These are phyloP conservation scores for Xerocomus potaroensis DNA, from an alignment of 768 basidiomycete genomes.

Conservation along the genomic window DNA sequence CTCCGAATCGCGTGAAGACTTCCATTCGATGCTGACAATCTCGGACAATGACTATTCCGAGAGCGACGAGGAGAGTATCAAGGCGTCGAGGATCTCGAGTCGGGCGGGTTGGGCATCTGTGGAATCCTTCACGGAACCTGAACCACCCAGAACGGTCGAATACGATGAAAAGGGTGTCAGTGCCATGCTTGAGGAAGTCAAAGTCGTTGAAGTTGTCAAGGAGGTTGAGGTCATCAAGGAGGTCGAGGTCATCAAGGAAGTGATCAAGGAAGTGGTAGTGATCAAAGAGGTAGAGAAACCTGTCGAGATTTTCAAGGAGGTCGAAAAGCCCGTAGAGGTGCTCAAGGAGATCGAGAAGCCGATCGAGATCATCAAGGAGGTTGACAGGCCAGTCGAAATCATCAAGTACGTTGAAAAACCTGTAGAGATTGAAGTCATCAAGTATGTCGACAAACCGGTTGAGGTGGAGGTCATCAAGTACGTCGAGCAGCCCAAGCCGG, in stretches of 20 bases:
- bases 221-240: constrained; percentile 29
- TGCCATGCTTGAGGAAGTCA: constrained; percentile 29
- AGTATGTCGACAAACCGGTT: constrained; percentile 33
- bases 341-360: constrained; percentile 20
- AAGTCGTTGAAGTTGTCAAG: constrained; percentile 28
- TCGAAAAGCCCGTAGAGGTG: constrained; percentile 25
- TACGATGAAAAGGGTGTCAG: constrained; percentile 50
- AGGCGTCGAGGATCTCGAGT: constrained; percentile 49
- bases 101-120: constrained; percentile 24
- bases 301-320: constrained; percentile 17
- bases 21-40: constrained; percentile 69
- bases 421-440: constrained; percentile 26
- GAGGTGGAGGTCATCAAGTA: constrained; percentile 20
- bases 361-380: constrained; percentile 21
- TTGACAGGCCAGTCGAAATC: constrained; percentile 33
- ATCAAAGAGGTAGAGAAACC: constrained; percentile 16
- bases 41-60: constrained; percentile 66
- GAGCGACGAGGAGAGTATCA: constrained; percentile 70
- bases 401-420: constrained; percentile 29
- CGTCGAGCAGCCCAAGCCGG: constrained; percentile 48
- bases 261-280: constrained; percentile 32
- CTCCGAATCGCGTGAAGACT: constrained; percentile 64
- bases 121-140: constrained; percentile 17
- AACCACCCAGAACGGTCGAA: constrained; percentile 21
- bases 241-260: constrained; percentile 24